These are phyloP conservation scores for Auricularia auricula-judae DNA, from an alignment of 768 basidiomycete genomes.

Conservation along the genomic window DNA sequence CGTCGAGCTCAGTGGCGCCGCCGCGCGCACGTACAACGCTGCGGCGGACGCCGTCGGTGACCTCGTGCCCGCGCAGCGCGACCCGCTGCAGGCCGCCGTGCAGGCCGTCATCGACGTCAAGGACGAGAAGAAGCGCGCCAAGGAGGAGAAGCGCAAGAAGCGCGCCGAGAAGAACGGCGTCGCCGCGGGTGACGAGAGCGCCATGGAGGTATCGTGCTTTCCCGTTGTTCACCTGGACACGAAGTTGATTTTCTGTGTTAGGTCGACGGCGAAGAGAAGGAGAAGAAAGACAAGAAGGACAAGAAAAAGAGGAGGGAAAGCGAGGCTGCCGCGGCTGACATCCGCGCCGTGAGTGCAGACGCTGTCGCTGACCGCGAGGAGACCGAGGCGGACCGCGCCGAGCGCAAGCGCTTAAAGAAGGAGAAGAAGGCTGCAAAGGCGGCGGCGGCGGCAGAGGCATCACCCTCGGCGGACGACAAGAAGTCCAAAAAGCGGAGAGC, in stretches of 20 bases:
- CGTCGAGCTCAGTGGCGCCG: slow-evolving; percentile 71
- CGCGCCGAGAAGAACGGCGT: slow-evolving; percentile 27
- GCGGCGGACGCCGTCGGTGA: slow-evolving; percentile 66
- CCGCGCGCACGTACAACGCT: slow-evolving; percentile 71
- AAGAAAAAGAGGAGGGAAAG: slow-evolving; percentile 41
- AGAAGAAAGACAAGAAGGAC: slow-evolving; percentile 23
- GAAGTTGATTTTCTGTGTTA: background rate
- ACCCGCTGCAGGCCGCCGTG: slow-evolving; percentile 65
- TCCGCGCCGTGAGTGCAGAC: slow-evolving; percentile 21
- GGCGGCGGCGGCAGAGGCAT: slow-evolving; percentile 23
- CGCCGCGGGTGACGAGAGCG: slow-evolving; percentile 17
- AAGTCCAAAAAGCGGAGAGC: slow-evolving; percentile 26
- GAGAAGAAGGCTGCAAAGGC: slow-evolving; percentile 71
- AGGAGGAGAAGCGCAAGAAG: slow-evolving; percentile 70
- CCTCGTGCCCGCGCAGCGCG: slow-evolving; percentile 77
- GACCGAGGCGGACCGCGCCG: slow-evolving; percentile 52
- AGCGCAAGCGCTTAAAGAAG: slow-evolving; percentile 71
- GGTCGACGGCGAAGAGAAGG: slow-evolving; percentile 15
- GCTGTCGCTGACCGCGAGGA: slow-evolving; percentile 38
- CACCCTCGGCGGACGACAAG: slow-evolving; percentile 13
- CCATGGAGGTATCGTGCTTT: slow-evolving; percentile 29
- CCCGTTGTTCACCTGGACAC: too few species aligned
- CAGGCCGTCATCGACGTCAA: slow-evolving; percentile 71
- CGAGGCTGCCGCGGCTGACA: slow-evolving; percentile 28
- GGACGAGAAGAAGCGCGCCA: slow-evolving; percentile 73